Percentiles rank a stretch among this genome's conserved stretches.
Conservation (phyloP, 2,329 filamentous ascomycete genomes). For the Amauroascus verrucosus region DNA sequence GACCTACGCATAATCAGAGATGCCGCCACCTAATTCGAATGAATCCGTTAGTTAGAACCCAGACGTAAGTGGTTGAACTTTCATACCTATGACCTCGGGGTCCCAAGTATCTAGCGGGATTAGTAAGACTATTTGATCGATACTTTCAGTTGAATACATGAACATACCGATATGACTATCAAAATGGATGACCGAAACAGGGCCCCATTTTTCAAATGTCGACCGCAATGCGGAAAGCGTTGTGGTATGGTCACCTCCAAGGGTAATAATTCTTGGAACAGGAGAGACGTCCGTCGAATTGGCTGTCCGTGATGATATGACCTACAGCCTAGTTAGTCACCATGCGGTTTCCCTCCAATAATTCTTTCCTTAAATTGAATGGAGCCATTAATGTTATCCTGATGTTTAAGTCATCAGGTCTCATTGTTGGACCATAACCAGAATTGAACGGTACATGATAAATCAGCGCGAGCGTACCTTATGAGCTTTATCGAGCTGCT, state of each 20-base stretch:
- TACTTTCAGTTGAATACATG: slow-evolving; percentile 22
- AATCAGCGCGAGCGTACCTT: slow-evolving; percentile 51
- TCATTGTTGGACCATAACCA: too few species aligned
- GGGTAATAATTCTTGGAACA: slow-evolving; percentile 47
- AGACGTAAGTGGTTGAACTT: not conserved
- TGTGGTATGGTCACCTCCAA: slow-evolving; percentile 65
- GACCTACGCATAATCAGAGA: slow-evolving; percentile 43
- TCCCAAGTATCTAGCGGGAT: slow-evolving; percentile 60
- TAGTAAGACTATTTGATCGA: slow-evolving; percentile 13
- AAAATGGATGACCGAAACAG: slow-evolving; percentile 62
- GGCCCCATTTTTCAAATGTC: slow-evolving; percentile 51
- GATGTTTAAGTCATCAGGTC: too few species aligned
- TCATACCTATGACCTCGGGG: slow-evolving; percentile 38
- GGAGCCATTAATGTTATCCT: not conserved
- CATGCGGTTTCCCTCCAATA: not conserved
- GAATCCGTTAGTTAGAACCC: not conserved
- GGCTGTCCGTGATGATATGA: slow-evolving; percentile 23
- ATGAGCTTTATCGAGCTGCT: slow-evolving; percentile 76
- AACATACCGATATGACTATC: slow-evolving; percentile 54
- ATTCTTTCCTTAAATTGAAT: not conserved
- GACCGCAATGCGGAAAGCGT: slow-evolving; percentile 59
- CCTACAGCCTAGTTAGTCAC: slow-evolving; percentile 19
- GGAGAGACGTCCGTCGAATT: slow-evolving; percentile 20
- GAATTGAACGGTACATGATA: too few species aligned
- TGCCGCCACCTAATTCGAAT: slow-evolving; percentile 34